phyloP scores from a whole-genome alignment of 2,329 filamentous ascomycete species.

The Pyricularia sp. region DNA sequence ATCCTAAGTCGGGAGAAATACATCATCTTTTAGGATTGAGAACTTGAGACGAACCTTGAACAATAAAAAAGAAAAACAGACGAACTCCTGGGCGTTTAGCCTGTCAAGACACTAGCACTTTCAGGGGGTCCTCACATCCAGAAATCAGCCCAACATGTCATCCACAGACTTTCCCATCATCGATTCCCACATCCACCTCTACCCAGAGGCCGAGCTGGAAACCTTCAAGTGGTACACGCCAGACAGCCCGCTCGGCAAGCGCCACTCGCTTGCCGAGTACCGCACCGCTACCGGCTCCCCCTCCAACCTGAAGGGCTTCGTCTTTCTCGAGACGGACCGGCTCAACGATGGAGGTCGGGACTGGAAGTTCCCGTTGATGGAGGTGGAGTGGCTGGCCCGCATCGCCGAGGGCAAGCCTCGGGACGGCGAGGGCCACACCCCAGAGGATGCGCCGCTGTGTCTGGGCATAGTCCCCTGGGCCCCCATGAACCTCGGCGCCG shows the following conservation, averaged over 20 bases:
- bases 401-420: conserved; percentile 48
- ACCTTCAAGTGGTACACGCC: conserved; percentile 58
- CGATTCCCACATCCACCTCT: conserved; percentile 89
- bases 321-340: conserved; percentile 76
- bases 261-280: conserved; percentile 55
- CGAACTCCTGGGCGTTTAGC: not conserved
- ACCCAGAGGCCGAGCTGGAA: conserved; percentile 51
- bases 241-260: conserved; percentile 44
- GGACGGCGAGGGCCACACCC: conserved; percentile 43
- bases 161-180: conserved; percentile 45
- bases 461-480: conserved; percentile 73
- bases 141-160: conserved; percentile 5
- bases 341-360: conserved; percentile 44
- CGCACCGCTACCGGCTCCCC: conserved; percentile 26
- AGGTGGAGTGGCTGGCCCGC: conserved; percentile 55
- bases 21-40: not conserved
- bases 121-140: not conserved
- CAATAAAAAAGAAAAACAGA: not conserved
- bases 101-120: not conserved
- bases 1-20: not conserved
- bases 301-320: conserved; percentile 49
- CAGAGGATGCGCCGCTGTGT: conserved; percentile 40
- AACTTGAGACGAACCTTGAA: not conserved
- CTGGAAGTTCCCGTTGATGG: conserved; percentile 56
- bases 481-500: conserved; percentile 55